Percentiles rank a stretch among this genome's conserved stretches.
Evolutionary conservation across 306 rosid species (phyloP).

Genomic region (Lablab purpureus): DNA sequence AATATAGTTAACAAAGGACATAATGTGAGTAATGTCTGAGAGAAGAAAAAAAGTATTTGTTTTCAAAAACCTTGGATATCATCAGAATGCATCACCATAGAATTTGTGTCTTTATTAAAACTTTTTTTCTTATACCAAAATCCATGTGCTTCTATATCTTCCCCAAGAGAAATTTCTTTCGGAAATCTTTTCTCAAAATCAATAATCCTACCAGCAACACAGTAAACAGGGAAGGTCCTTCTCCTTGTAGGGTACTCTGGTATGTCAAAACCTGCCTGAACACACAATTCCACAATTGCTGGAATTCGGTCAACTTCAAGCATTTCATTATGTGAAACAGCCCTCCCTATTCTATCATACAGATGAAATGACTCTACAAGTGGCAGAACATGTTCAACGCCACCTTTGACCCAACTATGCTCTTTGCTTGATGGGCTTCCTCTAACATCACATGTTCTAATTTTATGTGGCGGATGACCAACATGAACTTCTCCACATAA

Average conservation of each 20-base stretch:
- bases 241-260: constrained; percentile 73
- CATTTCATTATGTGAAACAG: constrained; percentile 74
- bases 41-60: constrained; percentile 8
- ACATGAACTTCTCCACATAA: constrained; percentile 74
- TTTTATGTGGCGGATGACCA: constrained; percentile 75
- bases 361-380: constrained; percentile 70
- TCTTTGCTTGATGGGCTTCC: constrained; percentile 71
- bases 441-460: constrained; percentile 70
- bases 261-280: constrained; percentile 77
- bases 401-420: constrained; percentile 73
- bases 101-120: constrained; percentile 28
- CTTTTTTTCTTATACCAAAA: constrained; percentile 59
- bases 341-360: constrained; percentile 74
- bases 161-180: constrained; percentile 50
- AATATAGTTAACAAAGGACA: constrained; percentile 23
- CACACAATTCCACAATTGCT: constrained; percentile 71
- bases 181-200: constrained; percentile 77
- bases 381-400: constrained; percentile 62
- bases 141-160: constrained; percentile 60
- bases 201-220: constrained; percentile 66
- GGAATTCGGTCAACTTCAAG: constrained; percentile 73
- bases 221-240: constrained; percentile 69
- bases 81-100: constrained; percentile 46
- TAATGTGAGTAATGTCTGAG: neutral
- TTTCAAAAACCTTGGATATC: constrained; percentile 60